Evolutionary conservation across 306 rosid species (phyloP), one percentile per base, ranked within the genome.

Genomic region (Neltuma alba): DNA sequence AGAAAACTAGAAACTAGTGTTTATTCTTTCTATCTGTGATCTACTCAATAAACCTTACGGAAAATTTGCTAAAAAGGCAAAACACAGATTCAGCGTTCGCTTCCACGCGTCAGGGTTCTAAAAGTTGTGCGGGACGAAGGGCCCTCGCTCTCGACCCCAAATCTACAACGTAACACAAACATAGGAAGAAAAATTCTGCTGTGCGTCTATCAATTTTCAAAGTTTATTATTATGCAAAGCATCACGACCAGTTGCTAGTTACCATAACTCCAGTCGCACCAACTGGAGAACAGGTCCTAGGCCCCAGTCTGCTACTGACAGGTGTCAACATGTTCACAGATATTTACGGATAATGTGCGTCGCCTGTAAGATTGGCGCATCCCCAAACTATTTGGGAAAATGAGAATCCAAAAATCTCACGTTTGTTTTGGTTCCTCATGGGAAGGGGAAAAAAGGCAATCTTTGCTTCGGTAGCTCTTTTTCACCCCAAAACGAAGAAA

Each of bases 111-210:
- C 80, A 84, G 71, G 91, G 91, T 47, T 79, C 84, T 47, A 45
- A 86, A 92, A 83, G 80, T 88, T 83, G 80, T 89, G 80, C 92
- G 92, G 7, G 66, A 78, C 25, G 87, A 88, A 81, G 76, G 80
- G 83, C 77, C 83, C 85, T 60, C 82, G 70, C 74, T 84, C 79
- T 75, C 82, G 71, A 15, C 76, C 79, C 33, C 77, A 44, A 70
- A 75, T 85, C 60, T 42, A 48, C 65, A 60, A 57, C n/a, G n/a
- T n/a, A n/a, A n/a, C 79, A 9, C 60, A 75, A 85, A 74, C 73
- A 85, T 54, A 42, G 36, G 5, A 80, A 81, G 54, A 67, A 79
- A 79, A 34, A 21, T 20, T 83, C 37, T 82, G 45, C 62, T 9
- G 41, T 65, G 12, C 2, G n/a, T 15, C 38, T 37, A 65, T 57